Evolutionary conservation across 768 basidiomycete species (phyloP), one percentile per base, ranked within the genome.

Genomic region (Leucosporidium scottii): DNA sequence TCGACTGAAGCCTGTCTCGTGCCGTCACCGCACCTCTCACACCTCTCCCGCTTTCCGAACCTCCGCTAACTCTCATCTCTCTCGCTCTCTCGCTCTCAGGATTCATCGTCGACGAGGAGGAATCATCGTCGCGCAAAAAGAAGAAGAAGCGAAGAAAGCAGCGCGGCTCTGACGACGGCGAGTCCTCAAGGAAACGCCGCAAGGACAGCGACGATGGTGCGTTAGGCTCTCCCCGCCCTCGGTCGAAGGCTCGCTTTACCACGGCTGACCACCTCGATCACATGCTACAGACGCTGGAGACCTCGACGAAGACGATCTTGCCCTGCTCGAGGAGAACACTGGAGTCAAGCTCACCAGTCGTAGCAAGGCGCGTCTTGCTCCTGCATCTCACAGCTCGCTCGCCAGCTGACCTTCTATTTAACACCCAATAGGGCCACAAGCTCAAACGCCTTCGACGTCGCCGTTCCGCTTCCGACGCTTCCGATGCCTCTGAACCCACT

Each of bases 291-390:
- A 72, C 49, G 65, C 28, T 15, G 68, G 58, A 13, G 77, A 75
- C 12, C 79, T 98, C 59, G 93, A 96, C 71, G 96, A 97, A 44
- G 82, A 86, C 81, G 82, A 96, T 82, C 78, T 98, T 72, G 94
- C 94, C 75, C 82, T 89, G 5, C 75, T 89, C 28, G 84, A 86
- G 72, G 87, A 89, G 79, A 97, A 96, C 73, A 91, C 90, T 17
- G 93, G 94, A 15, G 82, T 85, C 53, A 66, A 59, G 54, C 63
- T 73, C 25, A 20, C 53, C 3, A 31, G 17, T 15, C 47, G 61
- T 34, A 48, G 65, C 28, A 67, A 64, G 39, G 64, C 67, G 30
- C n/a, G 66, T 53, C 12, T 47, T 25, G 48, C 21, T 49, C 55
- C 3, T 20, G 15, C 21, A 28, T 23, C 20, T 58, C 44, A 20